Evolutionary conservation across 1,284 basidiomycete genomes (phyloP).

Genomic region (Ceraceosorus bombacis): DNA sequence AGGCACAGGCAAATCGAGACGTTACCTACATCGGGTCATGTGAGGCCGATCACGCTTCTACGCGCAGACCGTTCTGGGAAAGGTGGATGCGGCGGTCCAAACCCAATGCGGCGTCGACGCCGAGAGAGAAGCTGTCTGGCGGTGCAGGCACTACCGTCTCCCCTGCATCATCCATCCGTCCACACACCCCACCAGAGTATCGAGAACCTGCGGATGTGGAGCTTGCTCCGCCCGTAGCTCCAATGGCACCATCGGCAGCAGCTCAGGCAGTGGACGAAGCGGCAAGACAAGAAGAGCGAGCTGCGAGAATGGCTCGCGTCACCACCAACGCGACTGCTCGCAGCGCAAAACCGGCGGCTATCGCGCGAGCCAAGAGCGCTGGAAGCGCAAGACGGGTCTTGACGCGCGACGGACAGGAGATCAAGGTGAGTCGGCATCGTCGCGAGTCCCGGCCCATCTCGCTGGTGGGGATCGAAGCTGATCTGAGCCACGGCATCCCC

Average conservation of each 20-base stretch:
- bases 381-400: slow-evolving; percentile 8
- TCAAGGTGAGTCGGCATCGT: slow-evolving; percentile 8
- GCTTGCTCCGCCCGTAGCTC: background rate
- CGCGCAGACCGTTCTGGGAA: background rate
- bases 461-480: background rate
- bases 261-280: no score
- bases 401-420: slow-evolving; percentile 9
- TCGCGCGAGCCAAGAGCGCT: slow-evolving; percentile 6
- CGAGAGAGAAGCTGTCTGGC: background rate
- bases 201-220: background rate
- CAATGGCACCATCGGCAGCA: no score
- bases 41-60: background rate
- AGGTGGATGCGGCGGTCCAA: background rate
- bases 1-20: background rate
- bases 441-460: background rate
- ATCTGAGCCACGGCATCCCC: background rate
- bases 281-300: no score
- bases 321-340: no score
- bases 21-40: background rate
- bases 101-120: no score
- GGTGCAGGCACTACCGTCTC: background rate
- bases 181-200: background rate
- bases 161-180: background rate
- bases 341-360: no score
- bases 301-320: no score